Conservation (phyloP, 495 filamentous ascomycete species). For the Penicillium nucicola region DNA sequence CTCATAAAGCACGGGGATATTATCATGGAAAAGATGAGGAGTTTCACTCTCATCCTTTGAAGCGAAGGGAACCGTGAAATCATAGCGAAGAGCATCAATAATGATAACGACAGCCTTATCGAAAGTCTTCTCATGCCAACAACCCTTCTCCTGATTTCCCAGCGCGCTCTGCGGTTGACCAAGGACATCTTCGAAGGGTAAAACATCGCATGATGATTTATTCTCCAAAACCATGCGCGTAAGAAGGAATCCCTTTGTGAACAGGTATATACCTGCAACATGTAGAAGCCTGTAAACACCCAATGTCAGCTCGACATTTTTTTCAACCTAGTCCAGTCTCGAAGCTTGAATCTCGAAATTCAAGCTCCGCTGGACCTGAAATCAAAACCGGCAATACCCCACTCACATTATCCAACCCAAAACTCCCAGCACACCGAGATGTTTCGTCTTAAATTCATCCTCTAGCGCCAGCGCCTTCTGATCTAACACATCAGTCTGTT, state of each 20-base stretch:
- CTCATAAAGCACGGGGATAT: constrained; percentile 81
- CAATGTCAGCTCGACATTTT: constrained; percentile 4
- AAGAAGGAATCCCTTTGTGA: constrained; percentile 95
- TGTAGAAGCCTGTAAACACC: constrained; percentile 60
- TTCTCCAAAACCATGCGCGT: constrained; percentile 86
- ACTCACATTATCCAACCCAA: constrained; percentile 46
- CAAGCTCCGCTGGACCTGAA: background rate
- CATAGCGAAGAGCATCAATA: constrained; percentile 92
- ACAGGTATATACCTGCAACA: constrained; percentile 78
- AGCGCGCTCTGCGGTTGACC: constrained; percentile 28
- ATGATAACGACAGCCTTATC: constrained; percentile 87
- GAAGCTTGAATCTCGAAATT: background rate
- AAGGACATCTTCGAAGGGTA: constrained; percentile 56
- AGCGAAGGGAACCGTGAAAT: constrained; percentile 84
- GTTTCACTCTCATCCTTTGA: constrained; percentile 45
- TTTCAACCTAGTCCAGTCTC: background rate
- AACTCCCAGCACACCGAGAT: constrained; percentile 39
- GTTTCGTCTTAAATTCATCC: constrained; percentile 40
- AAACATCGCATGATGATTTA: constrained; percentile 74
- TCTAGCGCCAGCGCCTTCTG: constrained; percentile 25
- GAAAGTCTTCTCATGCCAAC: constrained; percentile 94
- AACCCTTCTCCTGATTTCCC: constrained; percentile 56
- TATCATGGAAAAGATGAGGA: constrained; percentile 79
- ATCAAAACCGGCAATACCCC: background rate
- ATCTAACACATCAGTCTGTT: constrained; percentile 19